Evolutionary conservation across 1,139 yeast genomes (phyloP).

Genomic region (Arxiozyma slooffiae): DNA sequence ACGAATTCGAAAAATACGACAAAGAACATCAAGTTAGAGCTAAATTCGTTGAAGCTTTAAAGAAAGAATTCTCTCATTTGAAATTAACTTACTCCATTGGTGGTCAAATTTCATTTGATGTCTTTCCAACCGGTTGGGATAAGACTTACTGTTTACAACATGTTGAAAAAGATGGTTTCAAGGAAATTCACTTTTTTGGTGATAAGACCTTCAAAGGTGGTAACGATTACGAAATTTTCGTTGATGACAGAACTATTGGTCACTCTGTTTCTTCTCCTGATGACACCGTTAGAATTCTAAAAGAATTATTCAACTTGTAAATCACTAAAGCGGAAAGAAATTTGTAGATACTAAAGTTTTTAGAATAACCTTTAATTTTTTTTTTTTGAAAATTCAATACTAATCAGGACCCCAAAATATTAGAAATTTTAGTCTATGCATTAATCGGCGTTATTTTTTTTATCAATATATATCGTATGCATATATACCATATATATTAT

Average conservation of each 20-base stretch:
- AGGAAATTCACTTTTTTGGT: conserved; percentile 92
- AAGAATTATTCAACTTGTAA: conserved; percentile 52
- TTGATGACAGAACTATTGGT: conserved; percentile 85
- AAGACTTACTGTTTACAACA: conserved; percentile 96
- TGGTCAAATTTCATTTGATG: conserved; percentile 98
- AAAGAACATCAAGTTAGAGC: conserved; percentile 69
- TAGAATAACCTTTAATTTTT: too few relatives aligned
- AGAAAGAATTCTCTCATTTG: conserved; percentile 68
- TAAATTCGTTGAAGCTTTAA: conserved; percentile 73
- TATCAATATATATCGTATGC: too few relatives aligned
- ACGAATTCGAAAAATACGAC: conserved; percentile 80
- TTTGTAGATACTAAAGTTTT: background rate
- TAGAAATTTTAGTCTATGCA: background rate
- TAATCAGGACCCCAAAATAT: background rate
- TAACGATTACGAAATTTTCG: conserved; percentile 93
- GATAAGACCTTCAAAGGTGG: conserved; percentile 97
- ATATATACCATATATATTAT: too few relatives aligned
- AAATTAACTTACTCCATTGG: conserved; percentile 94
- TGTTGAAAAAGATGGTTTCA: conserved; percentile 74
- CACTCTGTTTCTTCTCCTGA: conserved; percentile 84
- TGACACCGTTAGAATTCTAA: conserved; percentile 78
- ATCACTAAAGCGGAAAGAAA: background rate
- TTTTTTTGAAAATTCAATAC: too few relatives aligned
- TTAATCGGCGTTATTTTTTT: too few relatives aligned
- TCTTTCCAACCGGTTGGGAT: conserved; percentile 99